Conservation (phyloP, 139 green algal genomes). For the Volvox africanus region DNA sequence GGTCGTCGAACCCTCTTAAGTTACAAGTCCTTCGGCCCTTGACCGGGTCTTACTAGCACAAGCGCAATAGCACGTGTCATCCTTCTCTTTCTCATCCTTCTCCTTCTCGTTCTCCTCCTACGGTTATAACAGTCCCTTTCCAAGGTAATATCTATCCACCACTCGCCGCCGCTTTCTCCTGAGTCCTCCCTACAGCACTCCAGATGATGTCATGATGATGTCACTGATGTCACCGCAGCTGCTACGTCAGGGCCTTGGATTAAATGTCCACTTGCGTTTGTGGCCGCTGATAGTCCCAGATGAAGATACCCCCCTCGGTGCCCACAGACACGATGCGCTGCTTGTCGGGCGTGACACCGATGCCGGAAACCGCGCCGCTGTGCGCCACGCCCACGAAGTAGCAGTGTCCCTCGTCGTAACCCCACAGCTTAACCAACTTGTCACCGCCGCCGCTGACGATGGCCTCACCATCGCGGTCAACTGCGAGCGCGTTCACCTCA, state of each 20-base stretch:
- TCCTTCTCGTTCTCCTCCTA: too few species aligned
- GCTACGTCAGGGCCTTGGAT: background rate
- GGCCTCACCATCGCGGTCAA: constrained; percentile 73
- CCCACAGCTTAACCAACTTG: constrained; percentile 86
- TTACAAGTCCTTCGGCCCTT: too few species aligned
- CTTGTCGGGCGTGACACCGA: constrained; percentile 79
- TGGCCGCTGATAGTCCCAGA: constrained; percentile 70
- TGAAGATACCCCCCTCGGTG: constrained; percentile 85
- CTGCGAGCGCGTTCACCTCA: constrained; percentile 78
- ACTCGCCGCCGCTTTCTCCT: too few species aligned
- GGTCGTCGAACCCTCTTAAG: too few species aligned
- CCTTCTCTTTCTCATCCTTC: too few species aligned
- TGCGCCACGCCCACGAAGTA: constrained; percentile 79
- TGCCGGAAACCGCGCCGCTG: constrained; percentile 69
- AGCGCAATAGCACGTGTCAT: too few species aligned
- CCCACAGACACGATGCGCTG: constrained; percentile 81
- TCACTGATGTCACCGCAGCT: background rate
- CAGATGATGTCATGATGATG: too few species aligned
- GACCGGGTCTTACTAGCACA: too few species aligned
- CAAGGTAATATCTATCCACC: too few species aligned
- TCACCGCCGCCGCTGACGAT: constrained; percentile 82
- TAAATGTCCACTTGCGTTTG: constrained; percentile 39
- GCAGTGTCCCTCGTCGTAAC: constrained; percentile 89
- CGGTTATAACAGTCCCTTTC: too few species aligned
- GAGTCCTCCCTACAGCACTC: too few species aligned